A percentile compares a stretch with the other conserved stretches of the same genome.
Conservation (phyloP, 768 basidiomycete species). For the Leucocoprinus birnbaumii region DNA sequence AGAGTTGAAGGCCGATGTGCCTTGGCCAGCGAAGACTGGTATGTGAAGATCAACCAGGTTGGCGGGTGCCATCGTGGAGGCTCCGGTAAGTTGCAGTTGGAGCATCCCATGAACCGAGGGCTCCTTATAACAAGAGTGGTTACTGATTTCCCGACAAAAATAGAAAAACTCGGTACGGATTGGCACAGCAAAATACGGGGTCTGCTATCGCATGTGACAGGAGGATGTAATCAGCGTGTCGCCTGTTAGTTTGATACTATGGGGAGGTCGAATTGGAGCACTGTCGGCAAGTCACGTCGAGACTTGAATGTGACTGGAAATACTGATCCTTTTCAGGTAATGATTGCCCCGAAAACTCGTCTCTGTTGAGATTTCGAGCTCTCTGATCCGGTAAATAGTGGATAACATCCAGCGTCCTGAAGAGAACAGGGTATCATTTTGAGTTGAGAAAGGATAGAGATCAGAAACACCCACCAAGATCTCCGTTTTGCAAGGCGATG, state of each 20-base stretch:
- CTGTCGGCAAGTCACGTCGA: neutral
- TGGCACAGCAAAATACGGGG: neutral
- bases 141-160: slow-evolving; percentile 12
- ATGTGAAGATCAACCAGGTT: slow-evolving; percentile 23
- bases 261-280: neutral
- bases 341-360: neutral
- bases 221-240: neutral
- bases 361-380: neutral
- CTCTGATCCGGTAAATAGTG: neutral
- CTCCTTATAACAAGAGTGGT: slow-evolving; percentile 12
- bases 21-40: slow-evolving; percentile 60
- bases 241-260: slow-evolving; percentile 3
- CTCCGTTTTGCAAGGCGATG: neutral
- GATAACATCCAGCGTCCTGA: neutral
- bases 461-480: slow-evolving; percentile 1
- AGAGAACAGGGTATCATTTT: neutral
- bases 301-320: neutral
- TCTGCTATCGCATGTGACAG: neutral
- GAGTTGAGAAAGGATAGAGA: neutral
- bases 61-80: slow-evolving; percentile 14
- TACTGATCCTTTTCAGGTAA: neutral
- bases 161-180: neutral
- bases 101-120: slow-evolving; percentile 14
- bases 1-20: slow-evolving; percentile 32
- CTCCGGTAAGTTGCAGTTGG: slow-evolving; percentile 27